Conservation (phyloP, 257 asterid species). For the Solanum lignicaule region DNA sequence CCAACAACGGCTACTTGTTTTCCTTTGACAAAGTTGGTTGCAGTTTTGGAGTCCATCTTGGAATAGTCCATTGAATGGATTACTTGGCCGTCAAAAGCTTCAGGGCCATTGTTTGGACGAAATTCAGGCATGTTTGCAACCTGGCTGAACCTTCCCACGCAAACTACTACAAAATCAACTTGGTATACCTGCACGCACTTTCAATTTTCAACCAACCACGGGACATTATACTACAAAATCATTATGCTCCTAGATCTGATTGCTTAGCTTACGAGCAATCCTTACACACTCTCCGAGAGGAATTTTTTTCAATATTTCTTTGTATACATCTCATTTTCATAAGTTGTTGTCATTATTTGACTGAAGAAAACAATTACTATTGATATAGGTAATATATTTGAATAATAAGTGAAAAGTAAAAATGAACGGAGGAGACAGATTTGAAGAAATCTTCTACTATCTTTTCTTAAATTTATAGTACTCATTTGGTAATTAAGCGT, state of each 20-base stretch:
- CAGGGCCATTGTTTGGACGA: slow-evolving; percentile 26
- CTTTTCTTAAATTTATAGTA: no score
- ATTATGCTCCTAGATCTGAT: no score
- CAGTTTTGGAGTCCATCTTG: slow-evolving; percentile 19
- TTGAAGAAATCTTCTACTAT: no score
- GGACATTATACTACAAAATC: no score
- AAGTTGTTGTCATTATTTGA: no score
- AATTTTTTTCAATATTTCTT: not conserved
- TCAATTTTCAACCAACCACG: no score
- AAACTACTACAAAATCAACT: slow-evolving; percentile 28
- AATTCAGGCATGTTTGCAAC: slow-evolving; percentile 33
- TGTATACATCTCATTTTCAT: not conserved
- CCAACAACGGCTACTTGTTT: slow-evolving; percentile 37
- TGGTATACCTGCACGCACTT: slow-evolving; percentile 17
- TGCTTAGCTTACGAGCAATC: no score
- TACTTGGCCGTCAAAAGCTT: slow-evolving; percentile 23
- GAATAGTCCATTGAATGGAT: slow-evolving; percentile 41
- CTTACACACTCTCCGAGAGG: no score
- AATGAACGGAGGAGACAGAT: no score
- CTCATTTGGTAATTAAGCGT: not conserved
- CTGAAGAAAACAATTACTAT: no score
- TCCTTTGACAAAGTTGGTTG: slow-evolving; percentile 17
- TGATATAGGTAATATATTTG: no score
- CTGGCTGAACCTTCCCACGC: slow-evolving; percentile 32
- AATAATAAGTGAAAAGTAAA: no score